These are phyloP conservation scores for Pinus albicaulis DNA, from an alignment of 75 land plant genomes.

Conservation along the genomic window DNA sequence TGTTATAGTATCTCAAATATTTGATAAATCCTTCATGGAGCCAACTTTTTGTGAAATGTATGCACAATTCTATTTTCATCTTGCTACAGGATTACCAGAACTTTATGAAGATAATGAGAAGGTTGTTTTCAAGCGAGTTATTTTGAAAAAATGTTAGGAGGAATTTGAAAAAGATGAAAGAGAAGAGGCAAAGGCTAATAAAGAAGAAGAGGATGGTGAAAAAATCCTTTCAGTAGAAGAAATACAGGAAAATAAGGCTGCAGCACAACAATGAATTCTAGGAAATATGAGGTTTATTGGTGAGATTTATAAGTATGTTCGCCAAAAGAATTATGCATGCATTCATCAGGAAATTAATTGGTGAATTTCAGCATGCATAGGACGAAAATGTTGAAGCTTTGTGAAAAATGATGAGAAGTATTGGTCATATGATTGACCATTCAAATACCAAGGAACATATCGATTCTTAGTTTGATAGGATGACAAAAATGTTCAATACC, in stretches of 20 bases:
- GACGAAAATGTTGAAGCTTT: constrained; percentile 93
- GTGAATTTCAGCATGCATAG: constrained; percentile 64
- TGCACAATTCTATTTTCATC: constrained; percentile 31
- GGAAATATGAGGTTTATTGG: constrained; percentile 97
- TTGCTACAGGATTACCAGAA: constrained; percentile 33
- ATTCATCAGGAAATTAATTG: constrained; percentile 81
- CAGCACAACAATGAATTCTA: constrained; percentile 81
- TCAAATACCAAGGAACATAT: not conserved
- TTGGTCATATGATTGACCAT: not conserved
- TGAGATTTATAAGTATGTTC: constrained; percentile 85
- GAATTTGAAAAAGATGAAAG: no score
- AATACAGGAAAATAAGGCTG: constrained; percentile 65
- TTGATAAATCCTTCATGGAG: constrained; percentile 40
- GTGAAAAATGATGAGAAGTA: not conserved
- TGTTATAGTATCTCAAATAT: constrained; percentile 45
- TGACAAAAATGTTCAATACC: no score
- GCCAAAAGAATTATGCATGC: constrained; percentile 97
- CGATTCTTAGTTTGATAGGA: no score
- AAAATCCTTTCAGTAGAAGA: constrained; percentile 30
- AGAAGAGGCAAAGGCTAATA: no score
- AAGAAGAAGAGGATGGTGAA: constrained; percentile 13
- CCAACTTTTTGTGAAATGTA: constrained; percentile 55
- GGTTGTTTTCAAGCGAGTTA: constrained; percentile 39
- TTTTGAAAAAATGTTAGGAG: constrained; percentile 51
- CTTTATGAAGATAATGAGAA: constrained; percentile 36